Conservation (phyloP, 2,329 filamentous ascomycete species). For the Didymella arachidicola region DNA sequence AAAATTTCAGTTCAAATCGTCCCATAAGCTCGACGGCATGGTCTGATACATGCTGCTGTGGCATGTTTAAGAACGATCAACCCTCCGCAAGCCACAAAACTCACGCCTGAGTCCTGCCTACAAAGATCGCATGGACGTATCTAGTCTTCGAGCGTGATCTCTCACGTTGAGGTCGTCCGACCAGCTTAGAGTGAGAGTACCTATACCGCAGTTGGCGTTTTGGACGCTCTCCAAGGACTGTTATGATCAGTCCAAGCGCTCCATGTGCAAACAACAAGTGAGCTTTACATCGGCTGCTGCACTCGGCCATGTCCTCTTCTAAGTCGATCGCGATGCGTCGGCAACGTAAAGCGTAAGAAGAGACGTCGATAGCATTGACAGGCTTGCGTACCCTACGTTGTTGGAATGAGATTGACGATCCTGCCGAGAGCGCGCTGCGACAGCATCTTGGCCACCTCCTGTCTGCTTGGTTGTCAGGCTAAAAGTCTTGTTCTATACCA, state of each 20-base stretch:
- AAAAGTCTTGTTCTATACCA: slow-evolving; percentile 18
- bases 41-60: too few species aligned
- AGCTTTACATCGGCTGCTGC: neutral
- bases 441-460: slow-evolving; percentile 8
- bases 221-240: neutral
- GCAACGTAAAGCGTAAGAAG: neutral
- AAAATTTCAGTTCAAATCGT: neutral
- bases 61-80: neutral
- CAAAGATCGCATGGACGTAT: neutral
- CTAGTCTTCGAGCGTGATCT: neutral
- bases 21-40: too few species aligned
- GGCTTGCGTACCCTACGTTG: neutral
- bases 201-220: neutral
- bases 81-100: neutral
- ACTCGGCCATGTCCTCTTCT: neutral
- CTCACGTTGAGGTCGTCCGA: neutral
- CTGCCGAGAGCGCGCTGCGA: slow-evolving; percentile 3
- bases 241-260: neutral
- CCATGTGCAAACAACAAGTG: neutral
- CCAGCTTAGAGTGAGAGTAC: neutral
- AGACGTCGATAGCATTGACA: slow-evolving; percentile 1
- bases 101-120: neutral
- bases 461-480: slow-evolving; percentile 11
- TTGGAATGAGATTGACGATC: slow-evolving; percentile 1
- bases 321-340: neutral